These are phyloP conservation scores for Ceratocystis ficicola DNA, from an alignment of 2,329 filamentous ascomycete genomes.

Conservation along the genomic window DNA sequence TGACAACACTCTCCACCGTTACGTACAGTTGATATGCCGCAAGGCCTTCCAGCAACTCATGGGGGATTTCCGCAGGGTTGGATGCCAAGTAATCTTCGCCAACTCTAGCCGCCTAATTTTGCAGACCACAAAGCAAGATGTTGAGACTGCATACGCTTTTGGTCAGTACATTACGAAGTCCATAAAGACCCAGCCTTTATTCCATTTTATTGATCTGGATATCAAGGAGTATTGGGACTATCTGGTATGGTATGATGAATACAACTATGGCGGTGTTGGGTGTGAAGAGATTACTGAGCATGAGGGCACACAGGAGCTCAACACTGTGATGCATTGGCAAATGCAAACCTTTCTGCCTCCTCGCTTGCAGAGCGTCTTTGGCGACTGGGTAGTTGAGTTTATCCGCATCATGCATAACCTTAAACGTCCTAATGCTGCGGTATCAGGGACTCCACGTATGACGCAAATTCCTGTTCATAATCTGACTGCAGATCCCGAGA, in stretches of 20 bases:
- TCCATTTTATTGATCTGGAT: slow-evolving; percentile 92
- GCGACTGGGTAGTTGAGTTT: slow-evolving; percentile 89
- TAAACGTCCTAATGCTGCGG: slow-evolving; percentile 53
- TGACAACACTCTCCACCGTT: slow-evolving; percentile 86
- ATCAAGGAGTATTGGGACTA: slow-evolving; percentile 99
- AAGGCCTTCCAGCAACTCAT: slow-evolving; percentile 96
- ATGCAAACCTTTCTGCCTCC: slow-evolving; percentile 76
- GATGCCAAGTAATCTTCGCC: slow-evolving; percentile 91
- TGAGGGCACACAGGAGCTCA: slow-evolving; percentile 59
- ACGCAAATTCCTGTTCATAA: slow-evolving; percentile 49
- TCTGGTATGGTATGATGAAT: slow-evolving; percentile 96
- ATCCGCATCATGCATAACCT: slow-evolving; percentile 84
- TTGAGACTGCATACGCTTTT: slow-evolving; percentile 93
- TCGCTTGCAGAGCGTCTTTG: slow-evolving; percentile 70
- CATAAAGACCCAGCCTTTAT: slow-evolving; percentile 87
- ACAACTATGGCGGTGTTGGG: slow-evolving; percentile 94
- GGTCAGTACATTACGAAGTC: slow-evolving; percentile 96
- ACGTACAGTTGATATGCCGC: slow-evolving; percentile 96
- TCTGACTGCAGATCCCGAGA: slow-evolving; percentile 47
- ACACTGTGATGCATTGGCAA: slow-evolving; percentile 98
- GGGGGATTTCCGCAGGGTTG: slow-evolving; percentile 89
- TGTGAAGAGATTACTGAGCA: slow-evolving; percentile 66
- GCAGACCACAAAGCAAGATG: slow-evolving; percentile 92
- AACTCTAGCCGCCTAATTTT: slow-evolving; percentile 78
- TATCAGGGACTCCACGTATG: slow-evolving; percentile 33